Conservation (phyloP, 2,329 filamentous ascomycete species). For the Penicillium sp. region DNA sequence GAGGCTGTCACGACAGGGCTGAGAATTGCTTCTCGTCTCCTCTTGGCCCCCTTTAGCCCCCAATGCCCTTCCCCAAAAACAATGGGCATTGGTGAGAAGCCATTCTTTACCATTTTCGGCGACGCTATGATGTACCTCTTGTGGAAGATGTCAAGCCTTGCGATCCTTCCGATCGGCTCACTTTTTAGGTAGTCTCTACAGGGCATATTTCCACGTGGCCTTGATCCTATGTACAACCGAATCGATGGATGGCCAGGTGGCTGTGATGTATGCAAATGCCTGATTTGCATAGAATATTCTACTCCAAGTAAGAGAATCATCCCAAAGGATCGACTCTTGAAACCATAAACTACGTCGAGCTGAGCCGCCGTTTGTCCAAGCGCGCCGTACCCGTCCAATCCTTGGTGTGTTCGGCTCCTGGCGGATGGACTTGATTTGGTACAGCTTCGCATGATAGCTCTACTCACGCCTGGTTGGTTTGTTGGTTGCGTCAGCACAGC, state of each 20-base stretch:
- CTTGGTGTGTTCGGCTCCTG: slow-evolving; percentile 5
- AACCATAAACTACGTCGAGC: slow-evolving; percentile 1
- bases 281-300: slow-evolving; percentile 8
- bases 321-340: neutral
- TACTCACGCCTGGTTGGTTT: neutral
- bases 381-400: neutral
- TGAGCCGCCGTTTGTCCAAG: slow-evolving; percentile 3
- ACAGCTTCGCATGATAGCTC: slow-evolving; percentile 14
- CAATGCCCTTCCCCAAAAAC: neutral
- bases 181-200: neutral
- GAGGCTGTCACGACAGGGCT: slow-evolving; percentile 4
- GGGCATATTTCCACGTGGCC: slow-evolving; percentile 10
- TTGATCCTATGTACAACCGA: neutral
- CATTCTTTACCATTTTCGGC: no score
- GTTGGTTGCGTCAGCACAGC: slow-evolving; percentile 2
- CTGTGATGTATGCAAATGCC: slow-evolving; percentile 6
- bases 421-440: slow-evolving; percentile 17
- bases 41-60: neutral
- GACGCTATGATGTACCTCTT: no score
- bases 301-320: neutral
- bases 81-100: neutral
- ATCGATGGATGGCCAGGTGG: slow-evolving; percentile 6
- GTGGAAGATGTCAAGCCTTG: neutral
- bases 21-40: neutral
- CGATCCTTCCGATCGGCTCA: neutral